Percentiles rank a stretch among this genome's conserved stretches.
Evolutionary conservation across 768 basidiomycete species (phyloP).

Genomic region (Lentinus tigrinus): DNA sequence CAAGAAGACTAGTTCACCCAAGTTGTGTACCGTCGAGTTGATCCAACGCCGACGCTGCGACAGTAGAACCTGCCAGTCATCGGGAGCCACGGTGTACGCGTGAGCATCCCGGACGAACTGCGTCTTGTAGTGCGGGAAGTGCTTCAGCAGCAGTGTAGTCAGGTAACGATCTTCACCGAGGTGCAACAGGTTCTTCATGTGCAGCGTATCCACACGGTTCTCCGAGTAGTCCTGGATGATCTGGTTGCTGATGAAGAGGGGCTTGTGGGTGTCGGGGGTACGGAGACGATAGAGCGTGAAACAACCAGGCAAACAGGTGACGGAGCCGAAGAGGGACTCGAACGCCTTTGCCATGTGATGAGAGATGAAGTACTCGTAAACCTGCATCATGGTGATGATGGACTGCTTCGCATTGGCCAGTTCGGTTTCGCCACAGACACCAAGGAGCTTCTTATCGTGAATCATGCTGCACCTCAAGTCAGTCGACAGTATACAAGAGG

Average conservation of each 20-base stretch:
- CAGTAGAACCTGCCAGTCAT: conserved; percentile 90
- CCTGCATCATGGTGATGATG: conserved; percentile 97
- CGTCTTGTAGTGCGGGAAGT: conserved; percentile 92
- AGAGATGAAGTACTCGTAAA: conserved; percentile 99
- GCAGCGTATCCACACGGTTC: conserved; percentile 93
- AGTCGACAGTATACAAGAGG: neutral
- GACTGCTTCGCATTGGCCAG: conserved; percentile 94
- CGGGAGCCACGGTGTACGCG: conserved; percentile 93
- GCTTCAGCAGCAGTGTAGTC: conserved; percentile 92
- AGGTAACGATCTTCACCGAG: conserved; percentile 99
- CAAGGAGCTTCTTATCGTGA: conserved; percentile 92
- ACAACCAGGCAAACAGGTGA: conserved; percentile 98
- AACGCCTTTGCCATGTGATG: conserved; percentile 99
- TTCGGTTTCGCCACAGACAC: conserved; percentile 93
- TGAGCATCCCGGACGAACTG: conserved; percentile 94
- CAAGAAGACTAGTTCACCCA: conserved; percentile 89
- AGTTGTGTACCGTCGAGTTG: conserved; percentile 97
- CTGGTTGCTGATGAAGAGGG: conserved; percentile 87
- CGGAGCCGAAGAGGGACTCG: conserved; percentile 94
- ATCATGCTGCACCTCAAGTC: conserved; percentile 67
- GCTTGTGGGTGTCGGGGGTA: conserved; percentile 93
- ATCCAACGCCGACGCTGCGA: conserved; percentile 99
- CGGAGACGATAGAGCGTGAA: conserved; percentile 96
- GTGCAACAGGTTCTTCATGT: conserved; percentile 98
- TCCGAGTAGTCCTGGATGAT: conserved; percentile 93